Percentiles rank a stretch among this genome's conserved stretches.
These are phyloP conservation scores for Meyerozyma guilliermondii DNA, from an alignment of 1,139 yeast species.

Conservation along the genomic window DNA sequence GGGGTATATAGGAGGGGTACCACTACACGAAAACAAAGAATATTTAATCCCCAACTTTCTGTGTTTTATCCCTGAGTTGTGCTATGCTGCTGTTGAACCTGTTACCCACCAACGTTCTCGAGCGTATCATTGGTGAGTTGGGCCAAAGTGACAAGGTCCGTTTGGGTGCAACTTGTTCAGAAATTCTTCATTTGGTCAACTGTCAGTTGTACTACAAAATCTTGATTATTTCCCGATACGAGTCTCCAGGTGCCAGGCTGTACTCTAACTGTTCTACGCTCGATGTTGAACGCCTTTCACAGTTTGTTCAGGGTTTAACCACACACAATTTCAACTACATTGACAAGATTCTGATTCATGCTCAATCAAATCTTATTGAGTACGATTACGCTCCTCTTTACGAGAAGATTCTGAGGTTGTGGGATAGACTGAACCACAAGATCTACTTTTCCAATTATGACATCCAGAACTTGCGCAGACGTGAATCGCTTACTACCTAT, in stretches of 20 bases:
- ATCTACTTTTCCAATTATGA: constrained; percentile 18
- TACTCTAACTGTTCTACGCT: constrained; percentile 7
- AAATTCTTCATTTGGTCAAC: constrained; percentile 13
- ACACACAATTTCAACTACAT: constrained; percentile 12
- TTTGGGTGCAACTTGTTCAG: constrained; percentile 10
- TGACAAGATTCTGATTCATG: constrained; percentile 13
- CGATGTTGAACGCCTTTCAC: constrained; percentile 8
- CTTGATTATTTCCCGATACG: constrained; percentile 11
- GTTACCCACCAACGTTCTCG: constrained; percentile 11
- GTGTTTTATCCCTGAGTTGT: not conserved
- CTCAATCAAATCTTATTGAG: constrained; percentile 15
- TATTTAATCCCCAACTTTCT: not conserved
- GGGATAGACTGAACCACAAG: constrained; percentile 14
- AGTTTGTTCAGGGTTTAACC: constrained; percentile 11
- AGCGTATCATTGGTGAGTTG: constrained; percentile 9
- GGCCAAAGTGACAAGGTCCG: constrained; percentile 12
- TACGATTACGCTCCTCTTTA: constrained; percentile 17
- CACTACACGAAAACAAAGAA: not conserved
- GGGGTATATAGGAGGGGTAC: constrained; percentile 1
- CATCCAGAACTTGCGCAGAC: constrained; percentile 16
- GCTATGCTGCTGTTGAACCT: not conserved
- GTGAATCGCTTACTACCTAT: constrained; percentile 15
- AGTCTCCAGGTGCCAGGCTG: constrained; percentile 5
- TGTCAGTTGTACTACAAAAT: constrained; percentile 14
- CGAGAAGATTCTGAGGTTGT: constrained; percentile 11